Evolutionary conservation across 2,329 filamentous ascomycete species (phyloP).

Genomic region (Colletotrichum plurivorum): DNA sequence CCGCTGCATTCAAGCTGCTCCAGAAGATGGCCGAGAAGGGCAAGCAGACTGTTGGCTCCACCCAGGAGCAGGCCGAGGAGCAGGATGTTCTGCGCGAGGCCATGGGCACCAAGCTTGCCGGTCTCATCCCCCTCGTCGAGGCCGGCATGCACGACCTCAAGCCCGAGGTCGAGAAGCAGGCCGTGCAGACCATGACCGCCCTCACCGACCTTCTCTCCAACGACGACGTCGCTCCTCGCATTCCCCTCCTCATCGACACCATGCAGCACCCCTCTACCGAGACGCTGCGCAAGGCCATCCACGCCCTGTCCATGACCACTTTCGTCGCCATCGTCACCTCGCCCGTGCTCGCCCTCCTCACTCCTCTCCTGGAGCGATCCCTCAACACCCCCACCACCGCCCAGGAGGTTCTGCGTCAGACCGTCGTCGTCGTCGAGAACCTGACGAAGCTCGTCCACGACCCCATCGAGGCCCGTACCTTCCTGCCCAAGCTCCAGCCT

Average conservation of each 20-base stretch:
- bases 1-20: constrained; percentile 86
- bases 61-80: constrained; percentile 85
- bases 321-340: constrained; percentile 97
- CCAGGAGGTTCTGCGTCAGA: constrained; percentile 95
- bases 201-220: constrained; percentile 93
- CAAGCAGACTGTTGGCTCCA: constrained; percentile 83
- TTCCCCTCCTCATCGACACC: constrained; percentile 91
- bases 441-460: constrained; percentile 97
- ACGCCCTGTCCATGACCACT: constrained; percentile 96
- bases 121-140: constrained; percentile 92
- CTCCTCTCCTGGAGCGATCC: constrained; percentile 92
- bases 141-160: constrained; percentile 97
- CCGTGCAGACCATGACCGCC: constrained; percentile 92
- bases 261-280: constrained; percentile 95
- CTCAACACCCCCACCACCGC: constrained; percentile 91
- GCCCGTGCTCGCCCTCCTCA: constrained; percentile 93
- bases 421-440: constrained; percentile 97
- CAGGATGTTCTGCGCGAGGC: constrained; percentile 92
- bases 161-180: constrained; percentile 87
- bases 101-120: constrained; percentile 90
- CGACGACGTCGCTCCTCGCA: constrained; percentile 93
- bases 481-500: constrained; percentile 93
- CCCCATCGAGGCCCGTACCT: constrained; percentile 93
- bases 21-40: constrained; percentile 97
- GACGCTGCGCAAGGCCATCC: constrained; percentile 94